Evolutionary conservation across 2,329 filamentous ascomycete genomes (phyloP), one percentile per base, ranked within the genome.

Genomic region (Sporothrix luriei): DNA sequence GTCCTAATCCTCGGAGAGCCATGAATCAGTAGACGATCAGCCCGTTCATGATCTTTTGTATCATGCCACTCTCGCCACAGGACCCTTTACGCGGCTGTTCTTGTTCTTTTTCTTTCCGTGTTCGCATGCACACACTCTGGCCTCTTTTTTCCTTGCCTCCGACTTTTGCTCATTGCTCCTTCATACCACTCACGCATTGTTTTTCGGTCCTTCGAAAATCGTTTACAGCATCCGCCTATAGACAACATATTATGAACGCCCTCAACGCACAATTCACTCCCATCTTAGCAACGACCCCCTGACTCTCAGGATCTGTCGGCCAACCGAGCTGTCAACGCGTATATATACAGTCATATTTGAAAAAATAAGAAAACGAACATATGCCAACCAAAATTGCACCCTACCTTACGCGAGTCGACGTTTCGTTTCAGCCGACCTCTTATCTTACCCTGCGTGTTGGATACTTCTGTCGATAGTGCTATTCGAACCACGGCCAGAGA

Each of bases 281-380:
- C 62, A 38, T 51, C 26, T 38, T 33, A 38, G 62, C 46, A 21
- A 51, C 62, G 62, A 65, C 26, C 62, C 61, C 24, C 26, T 38
- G 14, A 24, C 40, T 40, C 19, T 65, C 21, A 21, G 57, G 57
- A 21, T 46, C 26, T 26, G 62, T 52, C 26, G 26, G 46, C 62
- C 10, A 46, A 26, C 46, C 46, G 26, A 65, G 26, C 62, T 65
- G 46, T 29, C 46, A 19, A 24, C 46, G 16, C 43, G 46, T 65
- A 49, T 65, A 65, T 65, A 38, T 26, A 51, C 19, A 24, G 21
- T 51, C 46, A 65, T 65, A 65, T 65, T 51, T 38, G 43, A 40
- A 49, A 64, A 38, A 51, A 51, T 40, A 65, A 49, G 61, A 65
- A 33, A 62, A 40, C 29, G 49, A 54, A 10, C n/a, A 66, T 52